Conservation (phyloP, 495 filamentous ascomycete genomes). For the Penicillium subrubescens region DNA sequence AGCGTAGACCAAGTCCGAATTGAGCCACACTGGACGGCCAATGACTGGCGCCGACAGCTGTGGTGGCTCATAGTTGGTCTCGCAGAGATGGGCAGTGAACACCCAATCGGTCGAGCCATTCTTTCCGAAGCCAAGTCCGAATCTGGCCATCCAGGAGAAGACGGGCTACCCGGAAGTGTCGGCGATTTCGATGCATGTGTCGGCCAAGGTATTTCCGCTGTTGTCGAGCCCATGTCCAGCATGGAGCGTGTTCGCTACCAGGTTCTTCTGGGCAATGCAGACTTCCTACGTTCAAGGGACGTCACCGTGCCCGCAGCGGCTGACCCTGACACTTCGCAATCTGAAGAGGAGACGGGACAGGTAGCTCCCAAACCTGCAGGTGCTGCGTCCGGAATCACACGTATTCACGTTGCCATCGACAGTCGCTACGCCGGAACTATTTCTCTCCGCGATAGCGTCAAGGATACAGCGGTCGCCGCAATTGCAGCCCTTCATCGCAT, state of each 20-base stretch:
- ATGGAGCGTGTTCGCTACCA: constrained; percentile 68
- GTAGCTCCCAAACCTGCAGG: constrained; percentile 28
- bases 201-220: constrained; percentile 81
- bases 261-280: constrained; percentile 80
- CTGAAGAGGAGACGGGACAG: constrained; percentile 26
- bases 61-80: constrained; percentile 97
- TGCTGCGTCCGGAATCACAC: constrained; percentile 68
- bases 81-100: constrained; percentile 90
- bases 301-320: constrained; percentile 66
- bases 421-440: constrained; percentile 76
- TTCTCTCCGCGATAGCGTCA: constrained; percentile 85
- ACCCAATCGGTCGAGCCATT: constrained; percentile 90
- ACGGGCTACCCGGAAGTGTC: constrained; percentile 75
- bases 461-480: constrained; percentile 78
- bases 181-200: constrained; percentile 83
- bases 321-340: constrained; percentile 43
- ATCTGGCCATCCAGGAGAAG: constrained; percentile 71
- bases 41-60: constrained; percentile 67
- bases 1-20: constrained; percentile 73
- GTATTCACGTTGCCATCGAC: constrained; percentile 89
- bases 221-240: constrained; percentile 72
- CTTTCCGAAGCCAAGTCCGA: constrained; percentile 69
- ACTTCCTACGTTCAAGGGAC: constrained; percentile 69
- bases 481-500: constrained; percentile 82
- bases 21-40: constrained; percentile 66